Evolutionary conservation across 129 eudicot species (phyloP).

Genomic region (Rutidosis leptorrhynchoides): DNA sequence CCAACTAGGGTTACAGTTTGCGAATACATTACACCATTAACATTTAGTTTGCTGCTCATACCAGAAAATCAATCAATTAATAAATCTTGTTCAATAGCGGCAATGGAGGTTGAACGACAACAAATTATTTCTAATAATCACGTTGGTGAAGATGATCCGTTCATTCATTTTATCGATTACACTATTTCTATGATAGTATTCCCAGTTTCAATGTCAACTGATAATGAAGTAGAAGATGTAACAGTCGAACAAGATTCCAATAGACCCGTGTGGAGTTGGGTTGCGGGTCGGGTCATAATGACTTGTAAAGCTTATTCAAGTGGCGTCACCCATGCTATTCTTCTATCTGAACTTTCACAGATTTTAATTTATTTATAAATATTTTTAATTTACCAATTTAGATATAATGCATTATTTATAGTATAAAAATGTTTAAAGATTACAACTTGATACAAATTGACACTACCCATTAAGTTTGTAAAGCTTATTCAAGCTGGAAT

Average conservation of each 20-base stretch:
- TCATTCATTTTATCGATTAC: conserved; percentile 63
- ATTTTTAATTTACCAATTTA: no score
- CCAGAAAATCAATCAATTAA: neutral
- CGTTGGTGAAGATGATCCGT: conserved; percentile 54
- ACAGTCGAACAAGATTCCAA: conserved; percentile 31
- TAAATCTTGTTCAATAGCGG: neutral
- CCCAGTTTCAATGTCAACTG: conserved; percentile 11
- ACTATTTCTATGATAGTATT: conserved; percentile 59
- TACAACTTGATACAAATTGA: no score
- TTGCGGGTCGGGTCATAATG: conserved; percentile 65
- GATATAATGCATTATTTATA: no score
- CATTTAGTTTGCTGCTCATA: no score
- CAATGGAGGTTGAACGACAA: conserved; percentile 54
- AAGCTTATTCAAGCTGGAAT: no score
- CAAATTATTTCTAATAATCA: neutral
- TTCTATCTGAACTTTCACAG: conserved; percentile 90
- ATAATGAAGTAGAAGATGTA: conserved; percentile 24
- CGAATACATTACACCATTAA: no score
- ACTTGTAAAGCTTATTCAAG: conserved; percentile 85
- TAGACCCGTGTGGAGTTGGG: conserved; percentile 84
- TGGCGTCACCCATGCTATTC: conserved; percentile 94
- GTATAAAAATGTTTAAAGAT: no score
- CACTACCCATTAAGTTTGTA: no score
- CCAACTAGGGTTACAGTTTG: no score
- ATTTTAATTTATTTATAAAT: conserved; percentile 25